These are phyloP conservation scores for Teratosphaeria nubilosa DNA, from an alignment of 2,329 filamentous ascomycete genomes.

Conservation along the genomic window DNA sequence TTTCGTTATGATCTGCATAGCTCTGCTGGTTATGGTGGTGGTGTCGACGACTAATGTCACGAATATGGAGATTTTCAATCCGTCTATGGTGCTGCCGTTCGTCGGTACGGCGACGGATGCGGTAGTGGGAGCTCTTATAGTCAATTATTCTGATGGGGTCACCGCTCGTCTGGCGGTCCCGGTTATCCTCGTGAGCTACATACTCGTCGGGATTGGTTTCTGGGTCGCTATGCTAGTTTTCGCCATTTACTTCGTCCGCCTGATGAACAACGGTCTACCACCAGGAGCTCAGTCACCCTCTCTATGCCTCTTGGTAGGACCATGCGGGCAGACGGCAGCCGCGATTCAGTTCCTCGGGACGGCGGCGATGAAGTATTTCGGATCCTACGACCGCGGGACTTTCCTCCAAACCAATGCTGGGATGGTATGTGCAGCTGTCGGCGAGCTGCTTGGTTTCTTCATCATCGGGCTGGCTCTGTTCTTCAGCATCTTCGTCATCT, in stretches of 20 bases:
- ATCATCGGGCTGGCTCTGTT: slow-evolving; percentile 9
- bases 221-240: slow-evolving; percentile 8
- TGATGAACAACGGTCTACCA: slow-evolving; percentile 8
- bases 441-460: slow-evolving; percentile 6
- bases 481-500: slow-evolving; percentile 8
- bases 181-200: slow-evolving; percentile 10
- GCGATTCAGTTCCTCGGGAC: slow-evolving; percentile 9
- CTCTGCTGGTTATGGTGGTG: slow-evolving; percentile 3
- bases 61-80: slow-evolving; percentile 3
- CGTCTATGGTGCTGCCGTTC: slow-evolving; percentile 7
- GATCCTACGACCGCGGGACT: slow-evolving; percentile 9
- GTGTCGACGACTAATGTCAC: slow-evolving; percentile 3
- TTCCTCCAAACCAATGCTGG: slow-evolving; percentile 7
- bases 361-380: slow-evolving; percentile 10
- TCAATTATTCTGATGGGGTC: slow-evolving; percentile 3
- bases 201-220: slow-evolving; percentile 10
- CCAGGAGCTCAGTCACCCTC: slow-evolving; percentile 3
- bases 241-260: slow-evolving; percentile 5
- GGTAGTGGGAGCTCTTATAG: slow-evolving; percentile 4
- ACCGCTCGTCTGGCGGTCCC: slow-evolving; percentile 10
- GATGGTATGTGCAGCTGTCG: background rate
- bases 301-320: slow-evolving; percentile 11
- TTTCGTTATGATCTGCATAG: slow-evolving; percentile 1
- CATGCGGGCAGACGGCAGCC: slow-evolving; percentile 9
- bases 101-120: slow-evolving; percentile 8